A percentile compares a stretch with the other conserved stretches of the same genome.
Evolutionary conservation across 257 asterid species (phyloP).

Genomic region (Solanum gracilifrons): DNA sequence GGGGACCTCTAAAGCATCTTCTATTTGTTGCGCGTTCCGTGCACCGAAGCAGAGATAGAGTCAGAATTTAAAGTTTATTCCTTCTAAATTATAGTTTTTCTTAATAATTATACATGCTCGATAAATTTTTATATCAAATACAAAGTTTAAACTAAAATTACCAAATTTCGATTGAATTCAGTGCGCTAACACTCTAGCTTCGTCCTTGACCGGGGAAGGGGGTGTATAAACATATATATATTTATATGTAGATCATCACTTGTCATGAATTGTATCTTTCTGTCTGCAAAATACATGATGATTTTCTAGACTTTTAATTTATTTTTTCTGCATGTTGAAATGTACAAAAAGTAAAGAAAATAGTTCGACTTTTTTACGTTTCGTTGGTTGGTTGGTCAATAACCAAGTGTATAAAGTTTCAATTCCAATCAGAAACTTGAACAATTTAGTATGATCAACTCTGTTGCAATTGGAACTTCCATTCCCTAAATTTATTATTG

Average conservation of each 20-base stretch:
- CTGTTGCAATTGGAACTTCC: neutral
- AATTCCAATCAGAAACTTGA: conserved; percentile 1
- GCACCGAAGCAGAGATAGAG: accelerated
- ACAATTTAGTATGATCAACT: neutral
- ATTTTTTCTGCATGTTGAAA: neutral
- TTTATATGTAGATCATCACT: conserved; percentile 10
- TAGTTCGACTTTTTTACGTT: conserved; percentile 5
- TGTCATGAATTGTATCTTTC: conserved; percentile 1
- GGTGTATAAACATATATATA: neutral
- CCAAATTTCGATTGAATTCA: neutral
- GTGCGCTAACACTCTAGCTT: neutral
- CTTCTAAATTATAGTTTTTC: neutral
- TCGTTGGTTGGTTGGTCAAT: conserved; percentile 8
- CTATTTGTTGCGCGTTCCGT: neutral
- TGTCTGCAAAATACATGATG: conserved; percentile 1
- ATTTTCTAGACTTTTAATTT: neutral
- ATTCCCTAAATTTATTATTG: neutral
- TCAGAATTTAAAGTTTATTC: neutral
- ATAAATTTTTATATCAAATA: neutral
- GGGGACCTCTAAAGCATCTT: conserved; percentile 13
- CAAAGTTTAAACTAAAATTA: neutral
- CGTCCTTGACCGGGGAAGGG: neutral
- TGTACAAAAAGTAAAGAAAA: neutral
- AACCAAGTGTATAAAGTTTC: neutral
- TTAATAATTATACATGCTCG: neutral